Percentiles rank a stretch among this genome's conserved stretches.
phyloP scores from a whole-genome alignment of 768 basidiomycete species.

The Lentinus tigrinus region DNA sequence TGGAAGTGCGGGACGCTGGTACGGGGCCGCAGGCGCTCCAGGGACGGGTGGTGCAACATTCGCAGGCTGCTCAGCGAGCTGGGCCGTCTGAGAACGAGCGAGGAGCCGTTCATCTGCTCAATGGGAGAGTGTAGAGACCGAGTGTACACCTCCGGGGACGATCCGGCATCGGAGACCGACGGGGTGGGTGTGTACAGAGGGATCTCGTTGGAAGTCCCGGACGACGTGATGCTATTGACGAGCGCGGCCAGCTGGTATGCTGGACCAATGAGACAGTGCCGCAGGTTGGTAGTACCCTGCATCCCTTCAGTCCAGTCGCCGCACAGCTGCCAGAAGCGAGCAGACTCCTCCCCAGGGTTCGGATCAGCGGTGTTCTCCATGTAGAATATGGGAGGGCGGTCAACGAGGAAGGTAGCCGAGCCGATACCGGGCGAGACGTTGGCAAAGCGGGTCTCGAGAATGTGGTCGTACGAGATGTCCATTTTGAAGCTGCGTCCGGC shows the following conservation, averaged over 20 bases:
- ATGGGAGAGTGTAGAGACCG: slow-evolving; percentile 6
- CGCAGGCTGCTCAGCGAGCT: slow-evolving; percentile 16
- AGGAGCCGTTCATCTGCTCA: background rate
- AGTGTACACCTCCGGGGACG: slow-evolving; percentile 14
- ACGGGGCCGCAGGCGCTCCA: slow-evolving; percentile 12
- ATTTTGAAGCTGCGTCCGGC: slow-evolving; percentile 79
- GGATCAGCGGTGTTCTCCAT: slow-evolving; percentile 46
- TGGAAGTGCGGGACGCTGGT: slow-evolving; percentile 11
- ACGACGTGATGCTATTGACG: slow-evolving; percentile 43
- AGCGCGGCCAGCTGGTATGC: slow-evolving; percentile 59
- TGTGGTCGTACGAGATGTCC: slow-evolving; percentile 71
- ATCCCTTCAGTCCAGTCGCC: slow-evolving; percentile 76
- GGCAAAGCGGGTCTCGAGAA: slow-evolving; percentile 56
- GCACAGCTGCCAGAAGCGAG: slow-evolving; percentile 54
- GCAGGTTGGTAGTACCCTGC: slow-evolving; percentile 63
- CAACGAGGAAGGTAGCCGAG: slow-evolving; percentile 62
- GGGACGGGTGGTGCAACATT: slow-evolving; percentile 14
- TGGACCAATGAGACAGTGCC: slow-evolving; percentile 65
- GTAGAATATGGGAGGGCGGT: slow-evolving; percentile 68
- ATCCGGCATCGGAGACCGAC: slow-evolving; percentile 12
- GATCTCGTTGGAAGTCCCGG: background rate
- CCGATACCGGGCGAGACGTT: slow-evolving; percentile 54
- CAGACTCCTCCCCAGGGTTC: background rate
- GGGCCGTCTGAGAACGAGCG: slow-evolving; percentile 6
- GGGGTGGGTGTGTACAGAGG: slow-evolving; percentile 8